Conservation (phyloP, 2,329 filamentous ascomycete genomes). For the Dactylonectria macrodidyma region DNA sequence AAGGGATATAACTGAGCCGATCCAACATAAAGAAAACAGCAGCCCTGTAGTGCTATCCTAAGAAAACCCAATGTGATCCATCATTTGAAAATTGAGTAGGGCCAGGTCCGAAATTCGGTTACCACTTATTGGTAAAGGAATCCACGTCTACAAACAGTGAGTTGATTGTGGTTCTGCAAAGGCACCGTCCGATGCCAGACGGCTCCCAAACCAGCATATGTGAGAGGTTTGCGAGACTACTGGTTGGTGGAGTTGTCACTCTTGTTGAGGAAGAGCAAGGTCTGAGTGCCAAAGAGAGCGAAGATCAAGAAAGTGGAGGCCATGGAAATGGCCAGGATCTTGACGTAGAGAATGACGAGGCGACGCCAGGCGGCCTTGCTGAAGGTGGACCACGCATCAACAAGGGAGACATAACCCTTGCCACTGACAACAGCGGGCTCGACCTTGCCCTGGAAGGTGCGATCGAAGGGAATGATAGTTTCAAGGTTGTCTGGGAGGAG, state of each 20-base stretch:
- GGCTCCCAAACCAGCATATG: background rate
- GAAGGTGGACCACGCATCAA: slow-evolving; percentile 86
- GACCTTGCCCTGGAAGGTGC: slow-evolving; percentile 84
- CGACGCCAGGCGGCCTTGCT: slow-evolving; percentile 80
- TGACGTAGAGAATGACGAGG: slow-evolving; percentile 81
- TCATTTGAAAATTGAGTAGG: background rate
- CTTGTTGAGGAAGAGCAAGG: slow-evolving; percentile 57
- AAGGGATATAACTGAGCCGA: slow-evolving; percentile 10
- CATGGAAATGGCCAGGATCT: slow-evolving; percentile 73
- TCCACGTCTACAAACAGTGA: background rate
- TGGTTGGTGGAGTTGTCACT: background rate
- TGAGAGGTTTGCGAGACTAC: background rate
- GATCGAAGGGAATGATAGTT: slow-evolving; percentile 91
- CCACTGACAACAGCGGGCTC: slow-evolving; percentile 82
- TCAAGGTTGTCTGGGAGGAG: slow-evolving; percentile 86
- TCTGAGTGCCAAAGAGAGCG: slow-evolving; percentile 66
- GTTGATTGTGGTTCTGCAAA: background rate
- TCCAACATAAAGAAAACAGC: slow-evolving; percentile 5
- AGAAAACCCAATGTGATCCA: background rate
- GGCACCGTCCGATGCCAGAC: background rate
- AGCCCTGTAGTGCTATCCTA: slow-evolving; percentile 4
- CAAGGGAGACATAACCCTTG: slow-evolving; percentile 77
- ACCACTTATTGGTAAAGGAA: background rate
- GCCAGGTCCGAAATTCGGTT: background rate
- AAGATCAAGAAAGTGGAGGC: slow-evolving; percentile 62